Evolutionary conservation across 805 yeast genomes (phyloP).

Genomic region (Teunomyces tritomae): DNA sequence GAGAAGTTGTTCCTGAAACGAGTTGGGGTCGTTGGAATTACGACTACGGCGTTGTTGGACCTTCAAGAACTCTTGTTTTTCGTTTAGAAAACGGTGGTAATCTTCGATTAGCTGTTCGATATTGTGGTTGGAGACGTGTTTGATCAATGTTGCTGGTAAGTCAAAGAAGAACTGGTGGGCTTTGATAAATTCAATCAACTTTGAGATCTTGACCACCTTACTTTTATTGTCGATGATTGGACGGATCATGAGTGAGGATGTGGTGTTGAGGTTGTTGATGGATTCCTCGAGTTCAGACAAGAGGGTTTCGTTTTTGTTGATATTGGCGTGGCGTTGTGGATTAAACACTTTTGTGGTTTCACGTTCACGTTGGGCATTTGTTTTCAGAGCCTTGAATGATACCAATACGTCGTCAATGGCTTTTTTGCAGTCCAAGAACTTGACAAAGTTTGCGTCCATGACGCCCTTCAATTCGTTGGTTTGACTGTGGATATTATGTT

Average conservation of each 20-base stretch:
- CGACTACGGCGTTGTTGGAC: conserved; percentile 7
- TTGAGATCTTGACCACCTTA: conserved; percentile 31
- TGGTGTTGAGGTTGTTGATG: conserved; percentile 35
- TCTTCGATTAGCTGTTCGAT: conserved; percentile 37
- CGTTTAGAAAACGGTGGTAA: conserved; percentile 29
- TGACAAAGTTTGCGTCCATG: conserved; percentile 34
- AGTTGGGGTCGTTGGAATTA: conserved; percentile 10
- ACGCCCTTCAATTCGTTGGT: conserved; percentile 34
- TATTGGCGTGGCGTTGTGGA: conserved; percentile 22
- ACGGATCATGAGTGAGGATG: conserved; percentile 37
- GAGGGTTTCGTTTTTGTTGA: conserved; percentile 20
- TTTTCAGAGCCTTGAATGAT: conserved; percentile 32
- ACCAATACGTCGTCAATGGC: conserved; percentile 38
- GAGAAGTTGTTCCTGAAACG: conserved; percentile 24
- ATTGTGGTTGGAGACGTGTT: conserved; percentile 25
- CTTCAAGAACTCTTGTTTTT: conserved; percentile 18
- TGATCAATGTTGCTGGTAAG: conserved; percentile 31
- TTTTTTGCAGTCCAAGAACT: conserved; percentile 35
- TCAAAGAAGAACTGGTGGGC: conserved; percentile 34
- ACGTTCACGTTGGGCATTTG: conserved; percentile 32
- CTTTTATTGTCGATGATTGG: conserved; percentile 40
- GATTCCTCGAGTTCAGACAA: conserved; percentile 37
- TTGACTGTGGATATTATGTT: conserved; percentile 33
- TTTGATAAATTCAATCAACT: conserved; percentile 35
- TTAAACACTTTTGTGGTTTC: conserved; percentile 37